A percentile compares a stretch with the other conserved stretches of the same genome.
These are phyloP conservation scores for Podaxis mareebaensis DNA, from an alignment of 768 basidiomycete species.

Conservation along the genomic window DNA sequence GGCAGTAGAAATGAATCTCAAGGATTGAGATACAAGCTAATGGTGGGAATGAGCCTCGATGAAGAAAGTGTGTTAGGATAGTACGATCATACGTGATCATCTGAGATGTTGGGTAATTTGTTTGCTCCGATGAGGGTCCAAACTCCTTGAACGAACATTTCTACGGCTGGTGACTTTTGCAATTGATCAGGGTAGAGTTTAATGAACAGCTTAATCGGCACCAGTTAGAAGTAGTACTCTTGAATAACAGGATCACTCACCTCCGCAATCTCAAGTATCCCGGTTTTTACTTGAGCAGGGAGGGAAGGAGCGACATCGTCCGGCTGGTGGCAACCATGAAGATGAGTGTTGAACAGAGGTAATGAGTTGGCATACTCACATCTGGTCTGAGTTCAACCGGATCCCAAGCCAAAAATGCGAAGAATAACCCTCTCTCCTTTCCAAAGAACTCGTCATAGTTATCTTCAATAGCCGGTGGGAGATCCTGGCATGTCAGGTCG, in stretches of 20 bases:
- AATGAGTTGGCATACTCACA: slow-evolving; percentile 42
- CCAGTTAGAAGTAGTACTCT: slow-evolving; percentile 3
- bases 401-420: slow-evolving; percentile 82
- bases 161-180: slow-evolving; percentile 59
- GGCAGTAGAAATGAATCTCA: slow-evolving; percentile 89
- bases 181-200: slow-evolving; percentile 83
- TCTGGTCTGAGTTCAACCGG: slow-evolving; percentile 66
- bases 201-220: slow-evolving; percentile 62
- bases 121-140: slow-evolving; percentile 84
- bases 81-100: slow-evolving; percentile 62
- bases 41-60: not conserved
- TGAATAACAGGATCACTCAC: slow-evolving; percentile 37
- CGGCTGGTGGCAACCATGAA: slow-evolving; percentile 39
- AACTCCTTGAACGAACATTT: slow-evolving; percentile 81
- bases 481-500: slow-evolving; percentile 93
- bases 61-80: not conserved
- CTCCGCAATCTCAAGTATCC: slow-evolving; percentile 89
- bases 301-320: slow-evolving; percentile 84
- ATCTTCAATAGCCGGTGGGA: slow-evolving; percentile 94
- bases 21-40: slow-evolving; percentile 86
- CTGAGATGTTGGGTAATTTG: slow-evolving; percentile 64
- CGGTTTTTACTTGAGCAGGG: slow-evolving; percentile 88
- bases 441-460: slow-evolving; percentile 81
- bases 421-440: slow-evolving; percentile 67
- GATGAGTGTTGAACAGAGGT: slow-evolving; percentile 3